Evolutionary conservation across 495 filamentous ascomycete genomes (phyloP), one percentile per base, ranked within the genome.

Genomic region (Parathielavia appendiculata): DNA sequence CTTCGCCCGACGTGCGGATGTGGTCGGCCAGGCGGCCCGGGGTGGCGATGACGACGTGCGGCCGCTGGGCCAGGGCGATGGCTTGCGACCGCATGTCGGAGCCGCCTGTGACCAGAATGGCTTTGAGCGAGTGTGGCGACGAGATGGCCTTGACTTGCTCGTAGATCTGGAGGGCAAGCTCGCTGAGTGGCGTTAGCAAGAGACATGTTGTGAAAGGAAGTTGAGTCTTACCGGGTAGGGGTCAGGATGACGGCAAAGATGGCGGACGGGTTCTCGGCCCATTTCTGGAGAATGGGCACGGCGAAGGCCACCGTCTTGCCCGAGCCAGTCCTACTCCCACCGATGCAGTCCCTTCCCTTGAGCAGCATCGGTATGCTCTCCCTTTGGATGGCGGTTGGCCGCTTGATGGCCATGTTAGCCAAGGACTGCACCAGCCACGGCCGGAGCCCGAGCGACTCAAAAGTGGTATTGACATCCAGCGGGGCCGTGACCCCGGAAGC

Each of bases 271-370:
- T 98, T 92, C 70, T 87, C 79, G 4, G 93, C 84, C 93, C 92
- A 97, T 72, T 85, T 85, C 67, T 97, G 92, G 51, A 97, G 75
- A 48, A 98, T 93, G 16, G 93, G 93, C 10, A 89, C 90, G 13
- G 92, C 86, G 73, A 98, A 98, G 36, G 93, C 92, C 43, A 96
- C 84, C n/a, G 93, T 98, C 76, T 98, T 98, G 69, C 93, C 93
- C n/a, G 92, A 96, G 74, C 93, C 93, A 4, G 93, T 98, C 55
- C 89, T 80, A 64, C 90, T 95, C 17, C 91, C 90, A 63, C 95
- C 93, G 63, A 98, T 96, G 63, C 91, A 96, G 72, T 97, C 90
- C 61, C 86, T 81, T 5, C 93, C 93, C 66, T 90, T 84, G 53
- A 98, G 69, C 45, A 97, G 96, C 63, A 88, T 86, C 19, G 90